Base-by-base conservation (phyloP, 208 protist species). In the Trypanosoma grayi region DNA sequence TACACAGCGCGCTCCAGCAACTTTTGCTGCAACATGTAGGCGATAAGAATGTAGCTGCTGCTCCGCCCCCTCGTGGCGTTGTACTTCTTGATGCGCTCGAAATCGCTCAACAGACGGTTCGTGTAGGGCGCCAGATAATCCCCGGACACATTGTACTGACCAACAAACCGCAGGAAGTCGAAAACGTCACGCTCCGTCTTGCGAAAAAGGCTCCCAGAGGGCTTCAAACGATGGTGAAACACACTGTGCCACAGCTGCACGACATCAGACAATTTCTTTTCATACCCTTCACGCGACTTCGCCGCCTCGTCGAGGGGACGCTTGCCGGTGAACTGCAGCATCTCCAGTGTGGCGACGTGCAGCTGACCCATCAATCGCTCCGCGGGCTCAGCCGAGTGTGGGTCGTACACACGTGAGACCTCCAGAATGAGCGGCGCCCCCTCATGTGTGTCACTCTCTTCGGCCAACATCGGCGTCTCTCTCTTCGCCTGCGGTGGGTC, bases 101-200 rank as follows among this genome's bases (percentile, higher is more conserved):
- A 77, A 20, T 72, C 64, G 1, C 66, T 54, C 52, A 73, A 18
- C 10, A 81, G 40, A 43, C 61, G 75, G 40, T 76, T 76, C n/a
- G 60, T 60, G 36, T 79, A 57, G 5, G 66, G 66, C 14, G 66
- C 60, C 18, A 62, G 14, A 24, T 62, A 69, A 4, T 63, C 55
- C 27, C 76, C 70, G 37, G 53, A 45, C 18, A 33, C 45, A 62
- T 65, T 75, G 28, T 30, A 40, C 9, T 75, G 44, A 4, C 67
- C 68, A 11, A 79, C 34, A 37, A 59, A 70, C 0, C 44, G 50
- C 14, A 83, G 41, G 10, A 79, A 18, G 31, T 77, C 77, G 60
- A 65, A 65, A 16, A 67, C 61, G 11, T 61, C 60, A 37, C 77
- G 63, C 0, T 56, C 50, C 0, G 36, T 53, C n/a, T 62, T 67